Evolutionary conservation across 2,329 filamentous ascomycete genomes (phyloP), one percentile per base, ranked within the genome.

Genomic region (Diaporthe ampelina): DNA sequence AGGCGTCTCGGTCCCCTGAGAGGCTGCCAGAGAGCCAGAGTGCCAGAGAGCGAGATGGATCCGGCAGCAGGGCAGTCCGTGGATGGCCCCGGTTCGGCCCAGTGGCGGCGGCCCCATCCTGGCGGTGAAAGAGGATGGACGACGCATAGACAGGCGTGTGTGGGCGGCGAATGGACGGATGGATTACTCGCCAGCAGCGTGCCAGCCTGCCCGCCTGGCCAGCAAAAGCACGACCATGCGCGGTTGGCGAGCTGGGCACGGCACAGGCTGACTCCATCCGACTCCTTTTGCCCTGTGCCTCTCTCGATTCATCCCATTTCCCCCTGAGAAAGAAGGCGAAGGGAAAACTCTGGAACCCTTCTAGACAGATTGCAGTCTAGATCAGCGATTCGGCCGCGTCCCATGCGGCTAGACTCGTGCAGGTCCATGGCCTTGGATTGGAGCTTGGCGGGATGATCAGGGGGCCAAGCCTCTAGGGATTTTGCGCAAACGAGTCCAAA

Each of bases 331-430:
- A 26, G 24, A 35, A 40, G 26, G 48, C 19, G 4, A 48, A 35
- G 26, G 45, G 35, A 67, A 68, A 68, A 68, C 45, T 68, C 63
- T 54, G 63, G 63, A 68, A 68, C 63, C 48, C 63, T 68, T 68
- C 63, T 68, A 68, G 63, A 37, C 63, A 68, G 63, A 68, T 68
- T 68, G 63, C 63, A 68, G 63, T 40, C 48, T 68, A 54, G 63
- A 68, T 54, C 63, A 32, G 9, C 48, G 21, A 68, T 54, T 26
- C 63, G 48, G 63, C 48, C 37, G 40, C 63, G 45, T 54, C 48
- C 48, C 63, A 40, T 54, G 48, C 48, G 48, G 63, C 32, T 68
- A 68, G 63, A 40, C 32, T 29, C 4, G 63, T 29, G 63, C 63
- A 68, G 63, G 45, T 68, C 63, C 63, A 45, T 40, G 45, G 29